phyloP scores from a whole-genome alignment of 2,329 filamentous ascomycete species.

The Botrytis elliptica region DNA sequence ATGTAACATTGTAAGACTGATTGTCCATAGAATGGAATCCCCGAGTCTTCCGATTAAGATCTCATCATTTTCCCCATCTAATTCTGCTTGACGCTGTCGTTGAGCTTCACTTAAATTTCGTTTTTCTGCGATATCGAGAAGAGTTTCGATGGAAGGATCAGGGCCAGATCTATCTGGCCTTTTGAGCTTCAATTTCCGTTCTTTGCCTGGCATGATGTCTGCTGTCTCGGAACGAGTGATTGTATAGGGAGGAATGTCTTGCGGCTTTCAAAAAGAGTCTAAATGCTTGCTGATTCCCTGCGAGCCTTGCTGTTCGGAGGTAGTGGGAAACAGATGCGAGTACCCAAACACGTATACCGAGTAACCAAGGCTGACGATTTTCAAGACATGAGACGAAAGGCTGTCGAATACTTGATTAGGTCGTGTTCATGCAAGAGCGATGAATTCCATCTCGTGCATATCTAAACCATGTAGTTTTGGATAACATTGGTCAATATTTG shows the following conservation, averaged over 20 bases:
- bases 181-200: slow-evolving; percentile 57
- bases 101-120: slow-evolving; percentile 47
- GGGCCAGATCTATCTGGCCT: slow-evolving; percentile 68
- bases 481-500: background rate
- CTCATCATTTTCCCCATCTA: slow-evolving; percentile 35
- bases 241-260: background rate
- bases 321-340: background rate
- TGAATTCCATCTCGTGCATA: background rate
- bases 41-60: slow-evolving; percentile 36
- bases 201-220: slow-evolving; percentile 23
- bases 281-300: background rate
- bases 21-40: slow-evolving; percentile 57
- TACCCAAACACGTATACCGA: background rate
- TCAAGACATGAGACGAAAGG: slow-evolving; percentile 1
- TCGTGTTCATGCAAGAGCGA: background rate
- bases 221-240: background rate
- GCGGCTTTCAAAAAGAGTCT: background rate
- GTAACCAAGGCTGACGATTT: background rate
- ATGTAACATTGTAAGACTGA: slow-evolving; percentile 68
- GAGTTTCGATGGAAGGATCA: slow-evolving; percentile 58
- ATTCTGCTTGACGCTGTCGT: slow-evolving; percentile 25
- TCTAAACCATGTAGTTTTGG: background rate
- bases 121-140: slow-evolving; percentile 71
- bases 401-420: background rate
- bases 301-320: slow-evolving; percentile 1